Base-by-base conservation (phyloP, 257 asterid species). In the Dorcoceras hygrometricum region DNA sequence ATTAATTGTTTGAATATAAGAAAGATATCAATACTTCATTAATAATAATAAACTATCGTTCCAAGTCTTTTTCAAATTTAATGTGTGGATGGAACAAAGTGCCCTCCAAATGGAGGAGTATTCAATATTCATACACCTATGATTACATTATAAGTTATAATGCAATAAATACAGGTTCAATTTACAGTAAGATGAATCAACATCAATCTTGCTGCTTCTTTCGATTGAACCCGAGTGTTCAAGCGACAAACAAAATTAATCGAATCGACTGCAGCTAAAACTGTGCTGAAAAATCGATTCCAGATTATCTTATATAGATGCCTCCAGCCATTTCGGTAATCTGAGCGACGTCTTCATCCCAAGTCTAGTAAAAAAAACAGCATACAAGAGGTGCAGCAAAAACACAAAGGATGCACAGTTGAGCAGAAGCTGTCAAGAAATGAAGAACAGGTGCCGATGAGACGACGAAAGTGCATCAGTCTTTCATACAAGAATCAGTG, bases 301-400 rank as follows among this genome's bases (percentile, higher is more conserved):
- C n/a, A 39, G 50, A 39, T 39, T 39, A 39, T 39, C 50, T 39
- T 73, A 82, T 39, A 89, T 84, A 36, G 92, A 91, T 67, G 82
- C 75, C 43, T 80, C 88, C 6, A 90, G 81, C 99, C 99, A 90
- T 71, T 83, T 84, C 7, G 99, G 99, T 66, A 90, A 78, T 63
- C 82, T 77, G 67, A 94, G 83, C 23, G 87, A 80, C 63, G 78
- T 60, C 80, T 90, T 94, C 91, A 85, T 79, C 32, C 99, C 97
- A 25, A 88, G 87, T 73, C 82, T 86, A 48, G 86, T 77, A 56
- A 90, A 87, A 77, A 94, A 90, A 19, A 94, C 58, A n/a, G 99
- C 95, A 19, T 90, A 94, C 8, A 94, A 69, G 69, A 94, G 81
- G 74, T 94, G 99, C 27, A 94, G 88, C 88, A 94, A 75, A 76